These are phyloP conservation scores for Hippophae gyantsensis DNA, from an alignment of 306 rosid species.

Conservation along the genomic window DNA sequence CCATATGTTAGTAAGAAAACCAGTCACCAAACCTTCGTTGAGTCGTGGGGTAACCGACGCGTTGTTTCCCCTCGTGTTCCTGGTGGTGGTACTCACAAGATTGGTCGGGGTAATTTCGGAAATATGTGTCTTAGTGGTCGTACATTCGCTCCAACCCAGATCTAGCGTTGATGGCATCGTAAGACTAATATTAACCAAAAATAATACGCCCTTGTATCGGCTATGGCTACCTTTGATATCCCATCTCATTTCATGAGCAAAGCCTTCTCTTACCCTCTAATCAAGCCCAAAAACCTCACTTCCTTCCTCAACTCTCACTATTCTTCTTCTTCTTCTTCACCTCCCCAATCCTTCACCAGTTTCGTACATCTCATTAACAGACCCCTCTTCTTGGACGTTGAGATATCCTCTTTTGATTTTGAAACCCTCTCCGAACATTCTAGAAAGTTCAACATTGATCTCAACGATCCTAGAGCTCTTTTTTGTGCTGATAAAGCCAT, in stretches of 20 bases:
- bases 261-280: constrained; percentile 48
- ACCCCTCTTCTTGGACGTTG: constrained; percentile 36
- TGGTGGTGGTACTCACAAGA: no score
- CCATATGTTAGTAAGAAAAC: no score
- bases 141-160: no score
- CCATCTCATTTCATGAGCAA: constrained; percentile 57
- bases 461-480: constrained; percentile 65
- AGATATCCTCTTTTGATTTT: constrained; percentile 26
- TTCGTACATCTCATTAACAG: constrained; percentile 25
- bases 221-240: constrained; percentile 9
- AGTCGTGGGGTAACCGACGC: no score
- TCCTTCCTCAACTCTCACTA: constrained; percentile 41
- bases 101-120: no score
- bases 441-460: constrained; percentile 12
- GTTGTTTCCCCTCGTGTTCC: no score
- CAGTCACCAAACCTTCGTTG: no score
- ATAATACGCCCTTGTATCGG: no score
- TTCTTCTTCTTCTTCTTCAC: not conserved
- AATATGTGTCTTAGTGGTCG: no score
- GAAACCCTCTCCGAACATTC: constrained; percentile 37
- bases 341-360: constrained; percentile 7
- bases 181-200: no score
- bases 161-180: no score
- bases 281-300: constrained; percentile 36
- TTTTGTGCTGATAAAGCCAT: constrained; percentile 49